Evolutionary conservation across 2,329 filamentous ascomycete species (phyloP).

Genomic region (Cryphonectria japonica): DNA sequence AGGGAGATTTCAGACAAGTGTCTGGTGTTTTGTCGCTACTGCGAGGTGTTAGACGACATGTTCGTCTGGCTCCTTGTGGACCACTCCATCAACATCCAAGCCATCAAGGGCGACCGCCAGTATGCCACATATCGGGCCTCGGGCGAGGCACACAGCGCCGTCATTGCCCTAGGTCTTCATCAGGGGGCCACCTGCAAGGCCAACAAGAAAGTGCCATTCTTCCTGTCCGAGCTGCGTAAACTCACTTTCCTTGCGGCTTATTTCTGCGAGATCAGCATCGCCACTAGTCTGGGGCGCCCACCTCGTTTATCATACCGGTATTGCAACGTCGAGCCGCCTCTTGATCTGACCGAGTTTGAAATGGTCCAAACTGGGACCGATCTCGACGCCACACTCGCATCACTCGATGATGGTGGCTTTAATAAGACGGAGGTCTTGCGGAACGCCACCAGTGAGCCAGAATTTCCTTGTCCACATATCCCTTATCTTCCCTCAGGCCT

Average conservation of each 20-base stretch:
- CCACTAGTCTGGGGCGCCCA: conserved; percentile 40
- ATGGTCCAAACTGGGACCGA: conserved; percentile 35
- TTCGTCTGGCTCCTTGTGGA: conserved; percentile 40
- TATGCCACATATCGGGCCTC: conserved; percentile 38
- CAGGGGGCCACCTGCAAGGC: conserved; percentile 34
- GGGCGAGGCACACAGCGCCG: conserved; percentile 37
- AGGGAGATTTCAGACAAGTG: conserved; percentile 37
- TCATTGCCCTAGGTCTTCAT: conserved; percentile 41
- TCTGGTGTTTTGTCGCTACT: conserved; percentile 40
- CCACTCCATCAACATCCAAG: conserved; percentile 32
- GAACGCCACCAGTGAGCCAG: conserved; percentile 28
- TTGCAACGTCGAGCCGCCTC: conserved; percentile 36
- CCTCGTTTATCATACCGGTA: conserved; percentile 41
- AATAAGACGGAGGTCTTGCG: conserved; percentile 33
- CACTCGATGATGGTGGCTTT: conserved; percentile 38
- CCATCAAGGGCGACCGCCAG: conserved; percentile 37
- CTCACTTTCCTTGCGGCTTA: conserved; percentile 35
- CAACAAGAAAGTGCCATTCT: conserved; percentile 38
- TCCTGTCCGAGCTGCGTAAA: conserved; percentile 39
- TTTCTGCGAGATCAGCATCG: conserved; percentile 37
- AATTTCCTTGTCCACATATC: background rate
- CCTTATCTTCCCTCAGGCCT: conserved; percentile 26
- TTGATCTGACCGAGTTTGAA: conserved; percentile 38
- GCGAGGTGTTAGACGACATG: conserved; percentile 39
- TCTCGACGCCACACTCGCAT: conserved; percentile 34